These are phyloP conservation scores for Monosporascus sp. DNA, from an alignment of 2,329 filamentous ascomycete genomes.

Conservation along the genomic window DNA sequence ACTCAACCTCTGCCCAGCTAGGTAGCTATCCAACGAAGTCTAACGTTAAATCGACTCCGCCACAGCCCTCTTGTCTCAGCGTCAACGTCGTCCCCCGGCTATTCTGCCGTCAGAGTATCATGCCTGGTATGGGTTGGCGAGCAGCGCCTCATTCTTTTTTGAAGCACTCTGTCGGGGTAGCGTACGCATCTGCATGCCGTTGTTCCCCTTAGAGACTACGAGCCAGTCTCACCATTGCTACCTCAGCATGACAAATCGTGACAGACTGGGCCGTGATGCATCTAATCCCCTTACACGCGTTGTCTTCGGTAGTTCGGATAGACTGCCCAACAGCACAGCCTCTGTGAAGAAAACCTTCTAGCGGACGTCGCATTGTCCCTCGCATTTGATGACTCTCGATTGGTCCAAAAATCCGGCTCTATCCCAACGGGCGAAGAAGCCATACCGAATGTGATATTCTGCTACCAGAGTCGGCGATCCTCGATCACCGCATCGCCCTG, in stretches of 20 bases:
- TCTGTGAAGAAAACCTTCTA: neutral
- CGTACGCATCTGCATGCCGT: neutral
- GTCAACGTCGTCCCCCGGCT: neutral
- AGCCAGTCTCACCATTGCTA: neutral
- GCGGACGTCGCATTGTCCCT: too few relatives aligned
- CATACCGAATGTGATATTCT: neutral
- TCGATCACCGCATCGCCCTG: neutral
- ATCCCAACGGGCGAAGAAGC: neutral
- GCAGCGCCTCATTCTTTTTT: neutral
- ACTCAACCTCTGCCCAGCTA: too few relatives aligned
- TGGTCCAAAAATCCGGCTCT: neutral
- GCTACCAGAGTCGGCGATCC: neutral
- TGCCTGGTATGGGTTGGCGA: neutral
- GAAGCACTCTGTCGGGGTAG: neutral
- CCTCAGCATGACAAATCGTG: neutral
- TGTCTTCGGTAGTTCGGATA: neutral
- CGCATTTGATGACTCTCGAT: neutral
- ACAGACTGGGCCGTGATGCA: too few relatives aligned
- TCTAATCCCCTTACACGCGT: too few relatives aligned
- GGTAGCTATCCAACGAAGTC: too few relatives aligned
- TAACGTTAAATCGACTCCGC: neutral
- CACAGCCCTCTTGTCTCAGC: neutral
- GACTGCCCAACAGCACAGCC: neutral
- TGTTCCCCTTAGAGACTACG: neutral
- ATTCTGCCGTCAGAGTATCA: neutral